Conservation (phyloP, 352 stramenopile genomes). For the Pythium folliculosum region DNA sequence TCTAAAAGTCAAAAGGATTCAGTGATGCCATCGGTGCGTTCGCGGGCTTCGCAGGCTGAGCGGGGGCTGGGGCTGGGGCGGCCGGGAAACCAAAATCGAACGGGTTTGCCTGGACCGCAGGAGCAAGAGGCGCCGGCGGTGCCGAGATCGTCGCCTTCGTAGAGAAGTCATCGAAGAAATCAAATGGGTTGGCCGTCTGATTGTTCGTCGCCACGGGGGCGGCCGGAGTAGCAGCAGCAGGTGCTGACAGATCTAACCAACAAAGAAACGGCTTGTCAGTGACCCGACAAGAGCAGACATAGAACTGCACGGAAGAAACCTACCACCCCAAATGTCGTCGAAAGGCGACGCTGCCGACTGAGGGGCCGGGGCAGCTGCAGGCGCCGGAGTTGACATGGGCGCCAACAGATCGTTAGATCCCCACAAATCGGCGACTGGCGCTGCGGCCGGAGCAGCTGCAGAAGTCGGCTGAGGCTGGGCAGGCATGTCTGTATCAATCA, state of each 20-base stretch:
- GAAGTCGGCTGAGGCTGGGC: not conserved
- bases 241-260: conserved; percentile 1
- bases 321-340: conserved; percentile 24
- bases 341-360: conserved; percentile 18
- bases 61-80: conserved; percentile 10
- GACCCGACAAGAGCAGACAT: not conserved
- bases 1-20: conserved; percentile 42
- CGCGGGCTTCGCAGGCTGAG: conserved; percentile 14
- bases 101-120: conserved; percentile 18
- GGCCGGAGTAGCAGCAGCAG: conserved; percentile 10
- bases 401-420: conserved; percentile 14
- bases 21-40: conserved; percentile 22
- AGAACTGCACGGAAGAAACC: not conserved
- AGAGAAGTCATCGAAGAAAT: conserved; percentile 34
- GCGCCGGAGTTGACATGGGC: not conserved
- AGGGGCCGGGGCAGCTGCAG: not conserved
- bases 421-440: conserved; percentile 22
- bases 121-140: not conserved
- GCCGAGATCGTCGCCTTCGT: conserved; percentile 28
- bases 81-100: conserved; percentile 28
- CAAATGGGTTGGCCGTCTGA: conserved; percentile 31
- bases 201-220: not conserved
- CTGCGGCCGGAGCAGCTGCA: conserved; percentile 1
- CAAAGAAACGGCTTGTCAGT: not conserved
- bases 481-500: conserved; percentile 21